Evolutionary conservation across 257 asterid genomes (phyloP).

Genomic region (Solanum clarkiae): DNA sequence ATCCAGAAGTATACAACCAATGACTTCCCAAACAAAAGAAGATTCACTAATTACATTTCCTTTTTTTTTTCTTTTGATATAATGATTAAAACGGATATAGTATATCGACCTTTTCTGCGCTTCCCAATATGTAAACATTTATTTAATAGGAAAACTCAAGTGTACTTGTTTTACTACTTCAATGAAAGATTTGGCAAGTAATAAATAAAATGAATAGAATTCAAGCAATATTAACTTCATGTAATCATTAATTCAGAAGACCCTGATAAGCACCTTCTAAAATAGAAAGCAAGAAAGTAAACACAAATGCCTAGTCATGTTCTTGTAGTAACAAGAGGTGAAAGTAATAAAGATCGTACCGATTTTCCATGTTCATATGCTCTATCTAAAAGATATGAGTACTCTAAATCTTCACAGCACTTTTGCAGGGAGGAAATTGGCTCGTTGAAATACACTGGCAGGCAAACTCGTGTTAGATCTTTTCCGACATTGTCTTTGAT

Average conservation of each 20-base stretch:
- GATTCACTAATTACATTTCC: not conserved
- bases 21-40: not conserved
- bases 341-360: constrained; percentile 34
- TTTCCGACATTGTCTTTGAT: constrained; percentile 95
- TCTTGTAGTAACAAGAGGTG: not conserved
- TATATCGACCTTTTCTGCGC: not conserved
- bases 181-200: not conserved
- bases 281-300: not conserved
- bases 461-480: constrained; percentile 83
- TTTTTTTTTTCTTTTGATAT: not conserved
- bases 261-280: not conserved
- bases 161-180: not conserved
- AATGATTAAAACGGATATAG: not conserved
- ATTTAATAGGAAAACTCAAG: not conserved
- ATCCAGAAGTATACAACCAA: not conserved
- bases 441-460: constrained; percentile 90
- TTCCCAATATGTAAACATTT: not conserved
- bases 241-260: not conserved
- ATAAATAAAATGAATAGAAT: not conserved
- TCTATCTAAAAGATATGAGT: constrained; percentile 76
- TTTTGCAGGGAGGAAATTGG: constrained; percentile 85
- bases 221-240: not conserved
- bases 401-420: constrained; percentile 86
- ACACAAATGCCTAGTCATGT: not conserved
- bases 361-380: constrained; percentile 84